phyloP scores from a whole-genome alignment of 371 early-diverging fungal genomes.

The Mucor velutinosus region DNA sequence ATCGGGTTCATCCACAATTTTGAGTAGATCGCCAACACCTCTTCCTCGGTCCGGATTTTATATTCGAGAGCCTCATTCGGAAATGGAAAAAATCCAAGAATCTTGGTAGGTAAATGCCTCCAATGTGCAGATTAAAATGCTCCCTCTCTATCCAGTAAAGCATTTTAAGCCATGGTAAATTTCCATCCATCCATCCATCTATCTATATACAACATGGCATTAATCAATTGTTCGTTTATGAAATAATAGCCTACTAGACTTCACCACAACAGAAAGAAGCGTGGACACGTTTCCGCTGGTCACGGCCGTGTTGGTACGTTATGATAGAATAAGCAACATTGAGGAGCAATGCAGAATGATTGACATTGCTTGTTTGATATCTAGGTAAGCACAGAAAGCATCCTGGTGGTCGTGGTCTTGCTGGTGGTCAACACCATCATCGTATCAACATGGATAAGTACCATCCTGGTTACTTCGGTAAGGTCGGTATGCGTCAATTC shows the following conservation, averaged over 20 bases:
- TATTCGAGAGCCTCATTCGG: neutral
- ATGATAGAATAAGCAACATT: neutral
- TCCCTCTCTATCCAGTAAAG: conserved; percentile 28
- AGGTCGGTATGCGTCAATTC: no score
- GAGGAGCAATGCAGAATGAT: neutral
- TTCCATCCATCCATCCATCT: conserved; percentile 5
- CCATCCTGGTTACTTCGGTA: no score
- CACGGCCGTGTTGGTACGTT: conserved; percentile 72
- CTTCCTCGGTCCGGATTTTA: neutral
- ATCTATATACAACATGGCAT: neutral
- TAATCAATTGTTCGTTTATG: neutral
- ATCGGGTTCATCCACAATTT: no score
- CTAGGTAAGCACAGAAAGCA: no score
- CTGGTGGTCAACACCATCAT: no score
- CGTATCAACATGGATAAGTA: no score
- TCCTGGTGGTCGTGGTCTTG: no score
- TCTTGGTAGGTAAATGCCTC: neutral
- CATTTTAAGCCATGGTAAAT: conserved; percentile 40
- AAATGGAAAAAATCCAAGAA: no score
- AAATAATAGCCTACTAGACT: conserved; percentile 79
- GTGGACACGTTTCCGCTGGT: no score
- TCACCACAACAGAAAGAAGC: conserved; percentile 82
- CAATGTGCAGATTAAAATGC: neutral
- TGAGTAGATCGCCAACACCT: no score
- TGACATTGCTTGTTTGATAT: neutral